Base-by-base conservation (phyloP, 2,329 filamentous ascomycete species). In the Aspergillus pseudoviridinutans region DNA sequence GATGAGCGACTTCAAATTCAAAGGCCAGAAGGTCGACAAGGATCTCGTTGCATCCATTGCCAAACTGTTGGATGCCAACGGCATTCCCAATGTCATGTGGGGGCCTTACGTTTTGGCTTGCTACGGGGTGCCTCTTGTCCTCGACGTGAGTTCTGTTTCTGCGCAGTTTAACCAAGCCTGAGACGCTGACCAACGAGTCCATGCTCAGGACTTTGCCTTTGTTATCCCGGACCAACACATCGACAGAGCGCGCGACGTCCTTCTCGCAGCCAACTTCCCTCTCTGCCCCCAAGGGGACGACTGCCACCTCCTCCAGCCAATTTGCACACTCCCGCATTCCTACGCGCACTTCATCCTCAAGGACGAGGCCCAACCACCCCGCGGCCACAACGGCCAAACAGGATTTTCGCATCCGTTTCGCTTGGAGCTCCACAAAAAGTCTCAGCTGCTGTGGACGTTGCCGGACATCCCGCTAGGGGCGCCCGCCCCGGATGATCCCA, bases 401-500 rank as follows among this genome's bases (percentile, higher is more conserved):
- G 20, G 22, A 14, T 1, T 1, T n/a, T 17, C 24, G n/a, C 22
- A 22, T 28, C 4, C 1, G 10, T 17, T 4, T 25, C 24, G 17
- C 24, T 10, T 35, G 32, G 14, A 35, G 12, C 47, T 49, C 10
- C 47, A 49, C 28, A 24, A 28, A 49, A 49, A 49, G 12, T 49
- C 47, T 25, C 14, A 3, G 5, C 14, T n/a, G 24, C 9, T 49
- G 14, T 49, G 47, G 47, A 12, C 47, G 17, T 28, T 49, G 24
- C 47, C 47, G n/a, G 47, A 49, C n/a, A 17, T 22, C 14, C 24
- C 24, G 3, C 47, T 49, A 24, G 47, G 28, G 3, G 47, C 24
- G 24, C 47, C 47, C 7, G 47, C 47, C 7, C 47, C 47, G 20
- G 47, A 49, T 10, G 24, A 49, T 28, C 47, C 47, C n/a, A 49